Conservation (phyloP, 2,329 filamentous ascomycete genomes). For the Epichloe elymi region DNA sequence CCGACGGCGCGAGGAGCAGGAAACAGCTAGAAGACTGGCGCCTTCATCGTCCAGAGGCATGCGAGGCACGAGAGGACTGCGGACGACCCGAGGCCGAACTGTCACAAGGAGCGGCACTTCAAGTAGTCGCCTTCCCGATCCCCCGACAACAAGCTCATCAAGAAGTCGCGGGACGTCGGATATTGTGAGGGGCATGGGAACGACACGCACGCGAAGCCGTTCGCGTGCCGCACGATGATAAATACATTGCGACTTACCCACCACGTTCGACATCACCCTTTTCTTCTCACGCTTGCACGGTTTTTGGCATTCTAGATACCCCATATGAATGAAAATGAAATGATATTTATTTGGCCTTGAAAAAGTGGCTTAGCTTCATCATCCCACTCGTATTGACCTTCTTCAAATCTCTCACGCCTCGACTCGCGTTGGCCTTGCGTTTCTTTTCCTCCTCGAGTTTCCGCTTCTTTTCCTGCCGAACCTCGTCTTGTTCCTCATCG, state of each 20-base stretch:
- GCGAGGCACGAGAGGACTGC: slow-evolving; percentile 18
- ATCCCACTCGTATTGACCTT: slow-evolving; percentile 89
- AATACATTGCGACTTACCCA: background rate
- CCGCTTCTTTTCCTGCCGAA: slow-evolving; percentile 64
- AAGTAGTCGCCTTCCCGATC: slow-evolving; percentile 17
- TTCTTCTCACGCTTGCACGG: background rate
- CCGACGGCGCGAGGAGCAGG: slow-evolving; percentile 50
- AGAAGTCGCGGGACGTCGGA: slow-evolving; percentile 22
- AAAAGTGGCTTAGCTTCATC: slow-evolving; percentile 95
- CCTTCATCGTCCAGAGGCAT: slow-evolving; percentile 16
- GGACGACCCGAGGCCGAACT: slow-evolving; percentile 15
- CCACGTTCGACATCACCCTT: background rate
- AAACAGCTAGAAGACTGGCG: slow-evolving; percentile 24
- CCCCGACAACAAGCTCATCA: slow-evolving; percentile 13
- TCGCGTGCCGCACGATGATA: slow-evolving; percentile 18
- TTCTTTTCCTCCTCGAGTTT: slow-evolving; percentile 83
- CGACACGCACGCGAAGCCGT: slow-evolving; percentile 18
- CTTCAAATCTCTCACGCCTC: slow-evolving; percentile 65
- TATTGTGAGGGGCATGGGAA: slow-evolving; percentile 22
- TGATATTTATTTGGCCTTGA: slow-evolving; percentile 50
- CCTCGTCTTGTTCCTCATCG: slow-evolving; percentile 55
- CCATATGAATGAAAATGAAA: slow-evolving; percentile 11
- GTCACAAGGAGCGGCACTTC: slow-evolving; percentile 14
- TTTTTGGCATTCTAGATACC: slow-evolving; percentile 16
- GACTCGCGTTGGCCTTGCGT: slow-evolving; percentile 60